Conservation (phyloP, 768 basidiomycete species). For the Lanmaoa rubissima region DNA sequence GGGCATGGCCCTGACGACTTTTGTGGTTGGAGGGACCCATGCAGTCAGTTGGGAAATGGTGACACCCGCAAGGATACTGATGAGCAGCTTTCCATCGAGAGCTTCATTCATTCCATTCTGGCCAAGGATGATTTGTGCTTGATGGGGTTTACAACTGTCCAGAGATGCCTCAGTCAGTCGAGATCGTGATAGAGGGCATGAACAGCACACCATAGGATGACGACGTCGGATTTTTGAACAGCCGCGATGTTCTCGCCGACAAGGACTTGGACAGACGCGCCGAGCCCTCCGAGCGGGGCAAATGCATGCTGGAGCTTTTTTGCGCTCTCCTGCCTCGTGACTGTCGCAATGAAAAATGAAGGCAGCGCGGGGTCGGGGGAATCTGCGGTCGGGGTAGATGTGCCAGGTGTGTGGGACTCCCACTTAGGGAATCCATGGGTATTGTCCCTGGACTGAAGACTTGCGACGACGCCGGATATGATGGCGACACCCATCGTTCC, state of each 20-base stretch:
- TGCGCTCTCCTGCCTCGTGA: constrained; percentile 74
- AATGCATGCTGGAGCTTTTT: constrained; percentile 65
- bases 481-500: constrained; percentile 98
- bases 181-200: background rate
- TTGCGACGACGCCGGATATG: constrained; percentile 86
- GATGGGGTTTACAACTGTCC: constrained; percentile 88
- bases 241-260: constrained; percentile 71
- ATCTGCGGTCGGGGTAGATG: constrained; percentile 58
- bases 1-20: constrained; percentile 95
- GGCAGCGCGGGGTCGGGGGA: constrained; percentile 71
- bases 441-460: constrained; percentile 56
- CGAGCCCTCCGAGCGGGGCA: constrained; percentile 52
- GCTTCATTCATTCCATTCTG: constrained; percentile 80
- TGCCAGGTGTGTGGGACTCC: constrained; percentile 72
- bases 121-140: constrained; percentile 70
- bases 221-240: constrained; percentile 73
- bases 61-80: constrained; percentile 97
- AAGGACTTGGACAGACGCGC: constrained; percentile 66
- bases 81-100: constrained; percentile 84
- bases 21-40: constrained; percentile 76
- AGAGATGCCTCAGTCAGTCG: constrained; percentile 6
- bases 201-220: constrained; percentile 76
- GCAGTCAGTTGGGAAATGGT: constrained; percentile 76
- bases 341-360: constrained; percentile 81
- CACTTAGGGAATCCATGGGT: constrained; percentile 44